phyloP scores from a whole-genome alignment of 2,329 filamentous ascomycete species.

The Fusarium devonianum region DNA sequence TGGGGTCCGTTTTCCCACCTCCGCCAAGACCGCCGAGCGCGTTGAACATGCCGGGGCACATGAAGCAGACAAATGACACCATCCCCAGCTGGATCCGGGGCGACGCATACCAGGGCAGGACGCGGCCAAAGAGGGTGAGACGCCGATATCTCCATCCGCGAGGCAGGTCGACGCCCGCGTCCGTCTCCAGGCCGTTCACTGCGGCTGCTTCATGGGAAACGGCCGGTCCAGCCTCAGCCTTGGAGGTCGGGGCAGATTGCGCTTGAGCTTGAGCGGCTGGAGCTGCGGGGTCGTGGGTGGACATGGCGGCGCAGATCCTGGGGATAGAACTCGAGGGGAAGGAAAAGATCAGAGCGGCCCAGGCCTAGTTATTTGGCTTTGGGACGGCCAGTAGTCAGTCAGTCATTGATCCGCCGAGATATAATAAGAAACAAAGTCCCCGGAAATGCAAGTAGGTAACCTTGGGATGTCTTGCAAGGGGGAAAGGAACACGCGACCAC shows the following conservation, averaged over 20 bases:
- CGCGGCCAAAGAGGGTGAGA: conserved; percentile 27
- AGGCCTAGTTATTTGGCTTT: no score
- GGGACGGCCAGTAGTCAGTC: no score
- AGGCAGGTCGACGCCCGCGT: conserved; percentile 19
- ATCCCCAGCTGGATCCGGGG: conserved; percentile 74
- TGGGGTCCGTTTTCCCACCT: conserved; percentile 59
- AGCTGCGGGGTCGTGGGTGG: conserved; percentile 8
- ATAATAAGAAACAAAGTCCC: no score
- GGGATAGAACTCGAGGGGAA: no score
- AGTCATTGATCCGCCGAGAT: no score
- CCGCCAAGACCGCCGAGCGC: conserved; percentile 70
- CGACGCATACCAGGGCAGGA: conserved; percentile 69
- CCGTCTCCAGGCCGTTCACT: conserved; percentile 13
- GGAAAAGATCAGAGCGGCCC: no score
- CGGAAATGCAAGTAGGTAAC: no score
- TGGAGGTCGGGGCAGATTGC: background rate
- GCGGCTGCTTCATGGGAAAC: conserved; percentile 20
- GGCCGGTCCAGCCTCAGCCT: conserved; percentile 6
- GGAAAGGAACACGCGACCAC: no score
- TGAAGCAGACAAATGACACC: conserved; percentile 63
- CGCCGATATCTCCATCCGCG: conserved; percentile 38
- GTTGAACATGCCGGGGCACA: conserved; percentile 78
- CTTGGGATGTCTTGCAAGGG: no score
- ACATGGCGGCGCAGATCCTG: conserved; percentile 12
- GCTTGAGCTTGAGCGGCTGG: no score